Percentiles rank a stretch among this genome's conserved stretches.
phyloP scores from a whole-genome alignment of 108 stramenopile genomes.

The Cyclotella cryptica region DNA sequence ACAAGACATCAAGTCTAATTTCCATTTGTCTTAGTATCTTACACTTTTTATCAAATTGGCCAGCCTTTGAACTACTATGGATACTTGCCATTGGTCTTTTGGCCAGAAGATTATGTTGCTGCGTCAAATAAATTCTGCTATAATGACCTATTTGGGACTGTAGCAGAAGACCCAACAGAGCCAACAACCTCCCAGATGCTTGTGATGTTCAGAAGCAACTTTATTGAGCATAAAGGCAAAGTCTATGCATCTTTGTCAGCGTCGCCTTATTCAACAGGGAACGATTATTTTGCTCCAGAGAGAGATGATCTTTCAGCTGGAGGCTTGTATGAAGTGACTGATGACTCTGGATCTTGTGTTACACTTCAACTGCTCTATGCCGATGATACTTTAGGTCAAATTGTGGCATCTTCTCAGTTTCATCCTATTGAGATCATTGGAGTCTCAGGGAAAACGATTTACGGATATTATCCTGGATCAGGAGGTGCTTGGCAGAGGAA shows the following conservation, averaged over 20 bases:
- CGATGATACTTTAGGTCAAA: constrained; percentile 8
- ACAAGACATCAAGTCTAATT: not conserved
- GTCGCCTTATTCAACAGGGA: not conserved
- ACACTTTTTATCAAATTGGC: not conserved
- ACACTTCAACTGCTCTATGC: constrained; percentile 7
- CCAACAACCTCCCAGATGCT: constrained; percentile 6
- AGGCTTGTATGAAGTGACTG: constrained; percentile 12
- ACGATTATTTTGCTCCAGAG: not conserved
- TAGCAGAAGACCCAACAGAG: not conserved
- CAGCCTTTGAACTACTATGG: not conserved
- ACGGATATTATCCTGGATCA: constrained; percentile 6
- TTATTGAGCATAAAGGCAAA: constrained; percentile 5
- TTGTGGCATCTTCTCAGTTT: constrained; percentile 8
- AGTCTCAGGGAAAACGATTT: not conserved
- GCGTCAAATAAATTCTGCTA: constrained; percentile 5
- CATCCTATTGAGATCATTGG: constrained; percentile 10
- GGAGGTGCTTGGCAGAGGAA: constrained; percentile 2
- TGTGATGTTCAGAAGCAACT: constrained; percentile 2
- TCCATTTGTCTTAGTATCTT: not conserved
- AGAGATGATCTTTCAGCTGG: not conserved
- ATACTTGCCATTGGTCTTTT: not conserved
- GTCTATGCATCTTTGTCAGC: not conserved
- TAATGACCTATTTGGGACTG: not conserved
- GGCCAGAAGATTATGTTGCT: not conserved
- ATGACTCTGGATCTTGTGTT: not conserved